Conservation (phyloP, 108 stramenopile species). For the Nitzschia sp. region DNA sequence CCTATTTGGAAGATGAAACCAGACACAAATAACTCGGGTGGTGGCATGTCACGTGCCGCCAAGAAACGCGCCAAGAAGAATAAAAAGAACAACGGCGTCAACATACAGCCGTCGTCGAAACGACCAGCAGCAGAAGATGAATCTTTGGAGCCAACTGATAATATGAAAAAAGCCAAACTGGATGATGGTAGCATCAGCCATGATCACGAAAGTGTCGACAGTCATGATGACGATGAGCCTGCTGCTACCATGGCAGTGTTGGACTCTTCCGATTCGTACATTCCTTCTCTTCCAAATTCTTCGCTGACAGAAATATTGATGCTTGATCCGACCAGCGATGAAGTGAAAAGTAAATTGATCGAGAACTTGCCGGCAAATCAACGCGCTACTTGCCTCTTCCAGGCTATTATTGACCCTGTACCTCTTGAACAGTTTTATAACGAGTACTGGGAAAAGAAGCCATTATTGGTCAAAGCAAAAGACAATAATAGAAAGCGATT, state of each 20-base stretch:
- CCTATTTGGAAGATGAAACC: no score
- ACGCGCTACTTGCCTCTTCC: constrained; percentile 61
- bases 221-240: constrained; percentile 12
- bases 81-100: constrained; percentile 39
- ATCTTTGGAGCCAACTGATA: neutral
- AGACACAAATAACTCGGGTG: neutral
- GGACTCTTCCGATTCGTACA: neutral
- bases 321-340: constrained; percentile 17
- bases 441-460: constrained; percentile 83
- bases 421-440: constrained; percentile 67
- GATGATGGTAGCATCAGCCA: neutral
- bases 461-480: constrained; percentile 51
- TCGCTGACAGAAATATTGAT: constrained; percentile 37
- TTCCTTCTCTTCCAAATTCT: constrained; percentile 5
- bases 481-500: constrained; percentile 35
- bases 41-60: constrained; percentile 83
- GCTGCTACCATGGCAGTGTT: no score
- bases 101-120: constrained; percentile 14
- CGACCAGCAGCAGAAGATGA: constrained; percentile 15
- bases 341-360: constrained; percentile 18
- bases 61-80: constrained; percentile 83
- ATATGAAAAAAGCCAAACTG: neutral
- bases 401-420: constrained; percentile 67
- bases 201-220: constrained; percentile 24
- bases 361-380: constrained; percentile 46